Base-by-base conservation (phyloP, 2,329 filamentous ascomycete genomes). In the Fusarium goolgardi region DNA sequence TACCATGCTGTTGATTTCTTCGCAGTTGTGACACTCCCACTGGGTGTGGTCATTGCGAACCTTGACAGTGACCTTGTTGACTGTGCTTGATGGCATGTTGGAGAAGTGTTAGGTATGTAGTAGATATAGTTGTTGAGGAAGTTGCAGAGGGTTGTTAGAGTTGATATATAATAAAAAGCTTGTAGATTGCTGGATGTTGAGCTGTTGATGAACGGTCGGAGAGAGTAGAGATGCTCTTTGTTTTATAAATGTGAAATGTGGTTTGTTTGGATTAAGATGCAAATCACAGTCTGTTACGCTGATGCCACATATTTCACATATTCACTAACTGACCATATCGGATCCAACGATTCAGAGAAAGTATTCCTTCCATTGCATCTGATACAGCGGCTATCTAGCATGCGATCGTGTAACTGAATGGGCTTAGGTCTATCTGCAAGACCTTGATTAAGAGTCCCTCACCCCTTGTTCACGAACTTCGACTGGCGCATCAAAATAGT, bases 351-450 rank as follows among this genome's bases (percentile, higher is more conserved):
- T 18, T 43, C 23, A 27, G 20, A 16, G 4, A 21, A 21, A 41
- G 23, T 12, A 4, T 0, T 2, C 0, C 5, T n/a, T 3, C 16
- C 7, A 10, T 41, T 3, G 13, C 3, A 0, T 11, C 0, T 39
- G 21, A n/a, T 44, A 29, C 16, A 27, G 16, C 3, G 6, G 13
- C 16, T 44, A 4, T 44, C 0, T 9, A 27, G 11, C 2, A n/a
- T 12, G 3, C 2, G 10, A 11, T 10, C 6, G 5, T 23, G 35
- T 39, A 39, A 10, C 41, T 44, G 41, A 44, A n/a, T 27, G 10
- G 23, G 9, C 2, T 27, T 6, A n/a, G 5, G 10, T 12, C 18
- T 44, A 12, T n/a, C 2, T 9, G 3, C 5, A 8, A 27, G 6
- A 2, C 21, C 4, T 25, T 16, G 5, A 25, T 8, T n/a, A 12